phyloP scores from a whole-genome alignment of 148 eudicot species.

The Rhododendron ferrugineum region DNA sequence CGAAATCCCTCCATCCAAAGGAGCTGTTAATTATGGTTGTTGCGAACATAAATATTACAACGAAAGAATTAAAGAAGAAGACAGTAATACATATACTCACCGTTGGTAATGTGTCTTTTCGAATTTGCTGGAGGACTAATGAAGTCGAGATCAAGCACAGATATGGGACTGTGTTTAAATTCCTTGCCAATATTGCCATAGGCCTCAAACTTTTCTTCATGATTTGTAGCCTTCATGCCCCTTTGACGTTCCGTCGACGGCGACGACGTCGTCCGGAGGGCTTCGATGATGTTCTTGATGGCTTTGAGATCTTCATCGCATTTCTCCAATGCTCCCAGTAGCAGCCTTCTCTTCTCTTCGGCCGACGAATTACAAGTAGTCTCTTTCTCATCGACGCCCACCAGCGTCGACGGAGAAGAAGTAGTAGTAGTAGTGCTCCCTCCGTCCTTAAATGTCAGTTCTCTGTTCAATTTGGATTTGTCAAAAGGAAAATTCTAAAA shows the following conservation, averaged over 20 bases:
- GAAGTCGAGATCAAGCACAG: slow-evolving; percentile 31
- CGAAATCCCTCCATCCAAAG: too few species aligned
- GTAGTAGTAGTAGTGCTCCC: neutral
- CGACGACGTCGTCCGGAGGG: slow-evolving; percentile 29
- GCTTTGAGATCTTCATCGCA: slow-evolving; percentile 71
- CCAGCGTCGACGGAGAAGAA: slow-evolving; percentile 16
- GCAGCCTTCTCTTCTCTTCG: slow-evolving; percentile 46
- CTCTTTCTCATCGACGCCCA: slow-evolving; percentile 38
- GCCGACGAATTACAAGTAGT: slow-evolving; percentile 2
- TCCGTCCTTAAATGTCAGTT: neutral
- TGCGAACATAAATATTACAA: too few species aligned
- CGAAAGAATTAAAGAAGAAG: neutral
- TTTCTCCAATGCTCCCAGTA: slow-evolving; percentile 62
- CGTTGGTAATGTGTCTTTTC: neutral
- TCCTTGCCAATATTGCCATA: neutral
- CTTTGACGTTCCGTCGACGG: neutral
- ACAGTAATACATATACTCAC: neutral
- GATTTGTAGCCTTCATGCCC: neutral
- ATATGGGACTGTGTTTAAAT: slow-evolving; percentile 38
- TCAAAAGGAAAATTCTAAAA: neutral
- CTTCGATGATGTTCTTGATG: slow-evolving; percentile 48
- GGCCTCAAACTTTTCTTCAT: neutral
- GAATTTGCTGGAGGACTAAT: slow-evolving; percentile 7
- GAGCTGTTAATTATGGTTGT: too few species aligned
- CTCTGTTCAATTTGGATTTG: neutral